Conservation (phyloP, 257 asterid genomes). For the Solanum okadae region DNA sequence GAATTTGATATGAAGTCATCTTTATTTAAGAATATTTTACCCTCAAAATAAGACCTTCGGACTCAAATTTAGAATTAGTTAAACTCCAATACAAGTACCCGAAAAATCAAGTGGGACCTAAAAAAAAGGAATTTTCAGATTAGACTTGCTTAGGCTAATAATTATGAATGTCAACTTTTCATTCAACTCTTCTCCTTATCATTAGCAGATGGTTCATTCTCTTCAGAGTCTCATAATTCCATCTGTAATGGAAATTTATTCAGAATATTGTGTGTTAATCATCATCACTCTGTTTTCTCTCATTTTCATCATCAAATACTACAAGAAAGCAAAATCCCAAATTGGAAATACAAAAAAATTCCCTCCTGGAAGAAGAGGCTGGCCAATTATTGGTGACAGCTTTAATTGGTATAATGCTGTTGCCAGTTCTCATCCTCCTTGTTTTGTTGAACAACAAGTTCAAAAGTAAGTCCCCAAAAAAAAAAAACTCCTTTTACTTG, state of each 20-base stretch:
- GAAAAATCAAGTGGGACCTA: background rate
- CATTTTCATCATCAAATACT: background rate
- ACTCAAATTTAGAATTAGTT: background rate
- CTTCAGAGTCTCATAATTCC: background rate
- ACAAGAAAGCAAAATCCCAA: background rate
- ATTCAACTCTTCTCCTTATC: background rate
- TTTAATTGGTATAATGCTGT: slow-evolving; percentile 80
- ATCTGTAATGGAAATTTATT: background rate
- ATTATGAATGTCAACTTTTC: slow-evolving; percentile 17
- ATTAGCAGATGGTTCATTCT: background rate
- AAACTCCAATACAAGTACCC: accelerated
- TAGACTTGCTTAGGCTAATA: background rate
- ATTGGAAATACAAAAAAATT: slow-evolving; percentile 13
- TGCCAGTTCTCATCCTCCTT: slow-evolving; percentile 79
- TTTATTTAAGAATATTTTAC: background rate
- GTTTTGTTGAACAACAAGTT: slow-evolving; percentile 66
- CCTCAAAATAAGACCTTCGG: accelerated
- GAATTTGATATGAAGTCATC: accelerated
- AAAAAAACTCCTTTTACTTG: background rate
- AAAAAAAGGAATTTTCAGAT: background rate
- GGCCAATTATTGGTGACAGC: slow-evolving; percentile 73
- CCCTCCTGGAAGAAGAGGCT: slow-evolving; percentile 84
- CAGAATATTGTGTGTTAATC: background rate
- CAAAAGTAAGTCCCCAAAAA: slow-evolving; percentile 23
- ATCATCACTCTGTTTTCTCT: slow-evolving; percentile 5